Evolutionary conservation across 2,329 filamentous ascomycete species (phyloP).

Genomic region (Paecilomyces dactylethromorphus): DNA sequence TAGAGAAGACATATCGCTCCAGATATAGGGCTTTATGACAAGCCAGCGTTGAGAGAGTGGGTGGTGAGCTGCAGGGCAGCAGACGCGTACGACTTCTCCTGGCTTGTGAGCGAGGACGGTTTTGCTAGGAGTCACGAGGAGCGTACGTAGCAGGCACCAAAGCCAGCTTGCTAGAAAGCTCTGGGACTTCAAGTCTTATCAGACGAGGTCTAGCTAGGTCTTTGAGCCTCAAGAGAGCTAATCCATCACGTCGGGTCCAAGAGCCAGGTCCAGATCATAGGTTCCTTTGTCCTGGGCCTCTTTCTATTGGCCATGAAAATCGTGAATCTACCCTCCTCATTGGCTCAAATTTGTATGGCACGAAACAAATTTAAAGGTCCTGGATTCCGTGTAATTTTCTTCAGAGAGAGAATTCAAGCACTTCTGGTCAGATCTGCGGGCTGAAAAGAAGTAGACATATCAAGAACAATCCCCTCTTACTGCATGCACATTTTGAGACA

Average conservation of each 20-base stretch:
- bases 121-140: no score
- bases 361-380: not conserved
- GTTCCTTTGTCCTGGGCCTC: not conserved
- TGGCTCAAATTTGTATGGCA: not conserved
- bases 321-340: not conserved
- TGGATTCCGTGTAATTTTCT: not conserved
- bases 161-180: no score
- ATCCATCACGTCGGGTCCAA: not conserved
- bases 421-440: not conserved
- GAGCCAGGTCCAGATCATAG: not conserved
- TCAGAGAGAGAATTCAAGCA: not conserved
- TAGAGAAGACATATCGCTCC: no score
- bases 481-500: not conserved
- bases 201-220: not conserved
- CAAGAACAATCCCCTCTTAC: no score
- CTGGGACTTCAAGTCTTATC: not conserved
- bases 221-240: not conserved
- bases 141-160: no score
- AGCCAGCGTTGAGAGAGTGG: no score
- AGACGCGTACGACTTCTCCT: no score
- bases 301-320: not conserved
- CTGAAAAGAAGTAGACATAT: no score
- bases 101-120: no score
- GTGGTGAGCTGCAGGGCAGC: no score
- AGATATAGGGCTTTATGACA: no score